phyloP scores from a whole-genome alignment of 352 stramenopile species.

The Aphanomyces invadans region DNA sequence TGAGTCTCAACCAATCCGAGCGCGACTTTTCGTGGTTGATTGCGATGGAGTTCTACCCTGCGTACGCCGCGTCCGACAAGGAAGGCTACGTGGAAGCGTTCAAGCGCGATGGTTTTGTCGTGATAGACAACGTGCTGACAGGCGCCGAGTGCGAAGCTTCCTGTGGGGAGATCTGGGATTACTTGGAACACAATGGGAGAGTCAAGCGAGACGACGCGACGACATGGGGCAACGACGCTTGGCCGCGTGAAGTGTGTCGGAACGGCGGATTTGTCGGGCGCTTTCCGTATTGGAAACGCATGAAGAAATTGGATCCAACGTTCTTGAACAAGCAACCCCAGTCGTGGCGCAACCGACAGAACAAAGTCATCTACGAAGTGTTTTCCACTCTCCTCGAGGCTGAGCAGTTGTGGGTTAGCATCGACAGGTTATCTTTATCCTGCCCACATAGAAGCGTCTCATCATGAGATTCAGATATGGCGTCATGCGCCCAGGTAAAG shows the following conservation, averaged over 20 bases:
- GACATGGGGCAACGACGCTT: constrained; percentile 43
- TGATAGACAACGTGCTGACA: constrained; percentile 38
- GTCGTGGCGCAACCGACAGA: constrained; percentile 44
- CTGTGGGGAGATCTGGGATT: constrained; percentile 31
- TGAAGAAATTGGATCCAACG: constrained; percentile 43
- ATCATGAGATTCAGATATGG: constrained; percentile 27
- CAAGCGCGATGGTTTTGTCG: constrained; percentile 37
- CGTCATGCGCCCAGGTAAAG: constrained; percentile 35
- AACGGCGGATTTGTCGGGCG: constrained; percentile 43
- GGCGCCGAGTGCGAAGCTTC: constrained; percentile 27
- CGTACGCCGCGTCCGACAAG: constrained; percentile 30
- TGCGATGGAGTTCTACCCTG: not conserved
- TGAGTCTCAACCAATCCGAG: no score
- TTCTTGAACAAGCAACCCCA: constrained; percentile 37
- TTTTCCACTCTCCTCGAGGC: constrained; percentile 35
- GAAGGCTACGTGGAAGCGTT: constrained; percentile 36
- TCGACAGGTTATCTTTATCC: constrained; percentile 28
- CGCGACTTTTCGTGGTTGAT: no score
- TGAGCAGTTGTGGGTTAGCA: constrained; percentile 37
- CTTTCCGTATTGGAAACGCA: constrained; percentile 48
- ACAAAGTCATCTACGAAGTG: constrained; percentile 31
- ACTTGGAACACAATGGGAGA: constrained; percentile 37
- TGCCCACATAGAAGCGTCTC: not conserved
- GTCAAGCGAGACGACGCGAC: constrained; percentile 37
- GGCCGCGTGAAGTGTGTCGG: constrained; percentile 36